A percentile compares a stretch with the other conserved stretches of the same genome.
These are phyloP conservation scores for Lentinula raphanica DNA, from an alignment of 768 basidiomycete genomes.

Conservation along the genomic window DNA sequence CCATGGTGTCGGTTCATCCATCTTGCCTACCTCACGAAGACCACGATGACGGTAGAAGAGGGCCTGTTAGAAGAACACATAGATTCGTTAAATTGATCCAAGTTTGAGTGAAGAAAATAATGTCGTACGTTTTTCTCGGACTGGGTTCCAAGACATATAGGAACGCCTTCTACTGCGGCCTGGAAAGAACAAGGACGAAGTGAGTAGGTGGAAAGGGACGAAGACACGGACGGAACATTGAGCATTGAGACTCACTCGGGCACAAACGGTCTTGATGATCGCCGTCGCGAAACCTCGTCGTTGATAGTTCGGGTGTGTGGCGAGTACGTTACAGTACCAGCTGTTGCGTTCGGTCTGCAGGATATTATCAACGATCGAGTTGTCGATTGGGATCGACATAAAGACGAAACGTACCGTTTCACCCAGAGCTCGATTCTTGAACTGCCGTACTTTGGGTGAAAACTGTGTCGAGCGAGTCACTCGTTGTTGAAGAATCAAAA, in stretches of 20 bases:
- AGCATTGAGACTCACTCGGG: background rate
- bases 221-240: too few relatives aligned
- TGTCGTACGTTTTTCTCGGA: background rate
- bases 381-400: background rate
- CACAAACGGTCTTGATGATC: background rate
- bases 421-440: background rate
- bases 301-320: background rate
- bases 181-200: background rate
- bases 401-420: background rate
- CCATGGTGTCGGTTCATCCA: slow-evolving; percentile 3
- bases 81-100: background rate
- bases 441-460: background rate
- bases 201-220: background rate
- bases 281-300: background rate
- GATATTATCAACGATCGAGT: background rate
- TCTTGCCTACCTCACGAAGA: background rate
- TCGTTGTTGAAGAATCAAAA: background rate
- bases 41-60: background rate
- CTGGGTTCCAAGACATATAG: background rate
- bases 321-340: background rate
- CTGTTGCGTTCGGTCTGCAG: background rate
- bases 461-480: background rate
- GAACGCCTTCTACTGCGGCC: background rate
- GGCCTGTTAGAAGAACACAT: background rate
- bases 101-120: background rate